phyloP scores from a whole-genome alignment of 73 alveolate species.

The Paramecium pentaurelia region DNA sequence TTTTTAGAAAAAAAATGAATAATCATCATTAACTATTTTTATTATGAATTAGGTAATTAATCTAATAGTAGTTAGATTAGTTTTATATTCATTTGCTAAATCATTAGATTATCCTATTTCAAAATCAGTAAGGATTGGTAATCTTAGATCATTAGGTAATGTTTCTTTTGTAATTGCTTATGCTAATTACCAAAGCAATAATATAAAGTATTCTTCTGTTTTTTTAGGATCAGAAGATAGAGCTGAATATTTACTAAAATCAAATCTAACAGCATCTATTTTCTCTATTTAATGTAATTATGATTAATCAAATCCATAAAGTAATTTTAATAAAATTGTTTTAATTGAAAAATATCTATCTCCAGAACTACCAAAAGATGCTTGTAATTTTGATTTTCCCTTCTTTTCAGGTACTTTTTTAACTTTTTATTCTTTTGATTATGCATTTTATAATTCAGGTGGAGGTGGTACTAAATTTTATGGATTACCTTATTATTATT shows the following conservation, averaged over 20 bases:
- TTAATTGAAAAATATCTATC: background rate
- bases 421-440: background rate
- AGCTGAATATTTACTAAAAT: conserved; percentile 18
- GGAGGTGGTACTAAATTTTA: background rate
- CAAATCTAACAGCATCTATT: background rate
- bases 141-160: background rate
- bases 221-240: conserved; percentile 1
- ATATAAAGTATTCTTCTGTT: background rate
- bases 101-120: background rate
- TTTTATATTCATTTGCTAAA: background rate
- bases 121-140: background rate
- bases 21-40: background rate
- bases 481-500: background rate
- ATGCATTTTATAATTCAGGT: background rate
- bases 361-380: background rate
- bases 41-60: background rate
- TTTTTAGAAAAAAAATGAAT: conserved; percentile 4
- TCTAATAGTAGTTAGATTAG: background rate
- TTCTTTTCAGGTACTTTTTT: background rate
- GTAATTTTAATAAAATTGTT: background rate
- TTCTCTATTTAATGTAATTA: background rate
- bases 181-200: conserved; percentile 12
- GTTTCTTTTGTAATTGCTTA: conserved; percentile 42
- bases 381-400: background rate
- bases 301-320: conserved; percentile 35